Base-by-base conservation (phyloP, 495 filamentous ascomycete species). In the Aspergillus mulundensis region DNA sequence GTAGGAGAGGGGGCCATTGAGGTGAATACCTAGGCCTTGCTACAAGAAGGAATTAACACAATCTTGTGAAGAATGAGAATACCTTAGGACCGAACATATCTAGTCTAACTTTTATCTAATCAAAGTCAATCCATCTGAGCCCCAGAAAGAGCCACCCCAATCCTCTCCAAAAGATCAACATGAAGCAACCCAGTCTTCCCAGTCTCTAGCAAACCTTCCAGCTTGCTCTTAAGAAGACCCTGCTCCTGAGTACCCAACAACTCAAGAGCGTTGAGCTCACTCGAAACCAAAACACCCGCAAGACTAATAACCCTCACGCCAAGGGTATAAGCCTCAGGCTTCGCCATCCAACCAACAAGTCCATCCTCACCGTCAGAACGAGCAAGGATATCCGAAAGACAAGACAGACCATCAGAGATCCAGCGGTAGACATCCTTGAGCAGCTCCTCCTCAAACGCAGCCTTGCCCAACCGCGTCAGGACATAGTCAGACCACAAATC, bases 281-380 rank as follows among this genome's bases (percentile, higher is more conserved):
- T 69, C 4, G 81, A 81, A 15, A 68, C 69, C 19, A 83, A 62
- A 41, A 84, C 57, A 19, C 62, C 61, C 0, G 71, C 67, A 36
- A 76, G 61, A 8, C 56, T 61, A 50, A 77, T 69, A 10, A 91
- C 60, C 12, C 85, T 73, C 44, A 86, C 76, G 21, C 83, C 86
- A 36, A 91, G 69, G 0, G 82, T 77, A 64, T 90, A 94, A 1
- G 84, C 79, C 56, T 88, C 83, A 14, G 87, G 80, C 59, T 87
- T 87, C 4, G 85, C 82, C 3, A 80, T 81, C 88, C 86, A 90
- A 25, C 89, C 88, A 19, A 92, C 61, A 20, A 85, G 75, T 2
- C 87, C 86, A 70, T 91, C 87, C 7, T 60, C 54, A 3, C 64
- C 63, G 34, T 66, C 61, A 7, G 56, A 43, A 5, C 61, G 25